Base-by-base conservation (phyloP, 345 rosid species). In the Salix viminalis region DNA sequence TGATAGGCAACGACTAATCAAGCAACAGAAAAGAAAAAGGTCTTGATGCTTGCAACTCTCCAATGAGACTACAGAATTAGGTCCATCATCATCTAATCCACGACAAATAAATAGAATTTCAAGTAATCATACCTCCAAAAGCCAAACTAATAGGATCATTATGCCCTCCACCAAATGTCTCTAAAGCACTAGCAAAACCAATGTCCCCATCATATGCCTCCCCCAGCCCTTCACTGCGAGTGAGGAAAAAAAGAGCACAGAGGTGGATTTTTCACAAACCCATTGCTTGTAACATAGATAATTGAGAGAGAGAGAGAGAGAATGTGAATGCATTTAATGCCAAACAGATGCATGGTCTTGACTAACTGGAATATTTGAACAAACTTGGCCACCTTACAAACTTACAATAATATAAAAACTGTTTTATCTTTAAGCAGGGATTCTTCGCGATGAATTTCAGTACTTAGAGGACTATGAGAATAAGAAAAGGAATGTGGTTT, bases 81-180 rank as follows among this genome's bases (percentile, higher is more conserved):
- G 24, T n/a, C 24, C 24, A 58, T 9, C 62, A 23, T 23, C 64
- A 3, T 58, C 62, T 58, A 4, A n/a, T 30, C 18, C 46, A 66
- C 30, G 37, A 15, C 30, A 6, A 13, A 34, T 3, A 67, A 77
- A 68, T 0, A 34, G 11, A 23, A 39, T 26, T 24, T 52, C 26
- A 6, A 75, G 36, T 71, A 69, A 46, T 65, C 83, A 76, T 86
- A 94, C 99, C 99, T 85, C 99, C 99, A 84, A 96, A 96, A 77
- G 99, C 97, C 77, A 94, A 88, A 87, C 99, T 92, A 50, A 96
- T 92, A 24, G 98, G 98, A 85, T 96, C 99, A 77, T 94, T 96
- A 79, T 96, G 99, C 69, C 97, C 99, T 83, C 98, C 98, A 65
- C 99, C 98, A 87, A 96, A 96, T 67, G 90, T 83, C 90, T 95